Evolutionary conservation across 352 stramenopile genomes (phyloP), one percentile per base, ranked within the genome.

Genomic region (Globisporangium iwayamae): DNA sequence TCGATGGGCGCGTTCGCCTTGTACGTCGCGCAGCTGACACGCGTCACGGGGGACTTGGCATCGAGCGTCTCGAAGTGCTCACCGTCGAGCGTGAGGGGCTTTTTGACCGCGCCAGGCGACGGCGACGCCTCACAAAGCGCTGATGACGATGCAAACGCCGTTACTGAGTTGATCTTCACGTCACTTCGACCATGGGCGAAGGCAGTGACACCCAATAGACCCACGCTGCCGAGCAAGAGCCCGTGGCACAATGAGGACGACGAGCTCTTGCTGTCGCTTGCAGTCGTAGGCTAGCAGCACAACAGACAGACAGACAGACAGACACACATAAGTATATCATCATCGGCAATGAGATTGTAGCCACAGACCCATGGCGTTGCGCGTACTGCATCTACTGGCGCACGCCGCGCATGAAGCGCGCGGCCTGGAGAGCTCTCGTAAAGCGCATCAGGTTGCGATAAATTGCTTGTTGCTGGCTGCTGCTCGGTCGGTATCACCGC

Each of bases 1-100:
- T 88, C 79, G 50, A 87, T 89, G n/a, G 79, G 79, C 38, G 80
- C 78, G 55, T 89, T 89, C 57, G 79, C 79, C 59, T 77, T 79
- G 68, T 89, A 89, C 36, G 75, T 83, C 11, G 77, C 74, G 34
- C 66, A 81, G 52, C 74, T 85, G 58, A 81, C 47, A 8, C 70
- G 71, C 45, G 67, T 76, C 25, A 66, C 76, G 28, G 58, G 74
- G 20, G 73, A 83, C 45, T 78, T 71, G 50, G 66, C 38, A 36
- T 36, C 32, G 45, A 83, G 69, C 34, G 60, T 45, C n/a, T 67
- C 51, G 60, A 76, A 85, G 45, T 75, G 69, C 63, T 83, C 77
- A 41, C 72, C 70, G 60, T 85, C 77, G 9, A 85, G 75, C 22
- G 73, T 13, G 14, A 56, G 25, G 25, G 25, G 50, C 7, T 38